These are phyloP conservation scores for Tephrocybe sp. DNA, from an alignment of 768 basidiomycete genomes.

Conservation along the genomic window DNA sequence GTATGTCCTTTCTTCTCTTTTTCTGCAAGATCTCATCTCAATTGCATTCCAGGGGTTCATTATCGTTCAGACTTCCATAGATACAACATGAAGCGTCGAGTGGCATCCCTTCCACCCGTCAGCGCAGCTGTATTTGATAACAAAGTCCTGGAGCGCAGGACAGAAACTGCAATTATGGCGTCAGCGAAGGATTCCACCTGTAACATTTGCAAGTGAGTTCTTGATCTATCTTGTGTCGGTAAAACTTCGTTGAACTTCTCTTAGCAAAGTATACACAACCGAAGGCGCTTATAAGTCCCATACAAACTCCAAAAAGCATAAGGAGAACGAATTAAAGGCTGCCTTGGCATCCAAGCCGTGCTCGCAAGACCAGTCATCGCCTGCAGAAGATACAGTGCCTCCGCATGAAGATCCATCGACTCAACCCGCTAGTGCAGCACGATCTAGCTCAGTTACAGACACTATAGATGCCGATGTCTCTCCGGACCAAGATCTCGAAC, in stretches of 20 bases:
- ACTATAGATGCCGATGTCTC: conserved; percentile 28
- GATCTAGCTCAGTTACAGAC: conserved; percentile 22
- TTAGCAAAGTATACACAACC: conserved; percentile 84
- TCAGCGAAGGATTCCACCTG: conserved; percentile 63
- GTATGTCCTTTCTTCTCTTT: conserved; percentile 38
- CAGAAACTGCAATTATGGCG: conserved; percentile 69
- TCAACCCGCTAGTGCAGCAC: conserved; percentile 12
- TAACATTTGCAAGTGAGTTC: conserved; percentile 82
- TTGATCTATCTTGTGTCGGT: conserved; percentile 7
- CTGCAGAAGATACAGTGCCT: not conserved
- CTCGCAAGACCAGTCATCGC: not conserved
- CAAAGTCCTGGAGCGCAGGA: conserved; percentile 78
- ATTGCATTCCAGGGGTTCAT: conserved; percentile 58
- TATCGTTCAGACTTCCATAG: conserved; percentile 94
- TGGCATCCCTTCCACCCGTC: conserved; percentile 87
- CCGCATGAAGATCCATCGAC: conserved; percentile 4
- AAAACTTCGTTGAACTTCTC: conserved; percentile 1
- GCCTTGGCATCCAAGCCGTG: conserved; percentile 18
- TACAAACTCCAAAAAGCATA: conserved; percentile 85
- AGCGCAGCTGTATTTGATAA: conserved; percentile 75
- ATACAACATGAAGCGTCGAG: conserved; percentile 97
- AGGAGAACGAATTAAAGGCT: conserved; percentile 64
- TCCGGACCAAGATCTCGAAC: conserved; percentile 40
- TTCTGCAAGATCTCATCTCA: conserved; percentile 4
- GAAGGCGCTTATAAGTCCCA: conserved; percentile 90